Evolutionary conservation across 1,284 basidiomycete species (phyloP).

Genomic region (Leccinum variabile): DNA sequence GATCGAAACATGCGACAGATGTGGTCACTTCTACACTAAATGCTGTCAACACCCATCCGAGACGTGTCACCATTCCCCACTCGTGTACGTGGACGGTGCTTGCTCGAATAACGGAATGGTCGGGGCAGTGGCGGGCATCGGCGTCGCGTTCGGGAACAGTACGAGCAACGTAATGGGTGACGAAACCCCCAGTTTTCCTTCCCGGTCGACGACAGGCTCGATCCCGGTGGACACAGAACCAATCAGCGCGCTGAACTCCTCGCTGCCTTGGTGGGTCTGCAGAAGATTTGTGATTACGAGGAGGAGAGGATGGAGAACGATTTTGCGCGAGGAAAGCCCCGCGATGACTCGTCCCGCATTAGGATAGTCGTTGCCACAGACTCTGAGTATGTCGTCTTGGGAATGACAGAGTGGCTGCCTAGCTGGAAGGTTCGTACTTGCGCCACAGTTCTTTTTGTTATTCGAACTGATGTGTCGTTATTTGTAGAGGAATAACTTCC

Average conservation of each 20-base stretch:
- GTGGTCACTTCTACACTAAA: constrained; percentile 5
- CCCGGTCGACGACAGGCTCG: constrained; percentile 29
- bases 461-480: background rate
- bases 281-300: constrained; percentile 4
- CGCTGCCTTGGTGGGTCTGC: constrained; percentile 28
- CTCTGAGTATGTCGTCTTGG: background rate
- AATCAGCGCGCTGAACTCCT: constrained; percentile 40
- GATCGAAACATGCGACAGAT: constrained; percentile 8
- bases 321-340: too few relatives aligned
- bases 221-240: constrained; percentile 26
- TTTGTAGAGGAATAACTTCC: background rate
- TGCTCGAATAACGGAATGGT: constrained; percentile 8
- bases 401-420: background rate
- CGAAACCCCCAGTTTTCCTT: constrained; percentile 16
- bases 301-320: background rate
- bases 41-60: constrained; percentile 3
- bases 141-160: constrained; percentile 9
- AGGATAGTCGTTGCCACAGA: too few relatives aligned
- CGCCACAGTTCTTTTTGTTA: background rate
- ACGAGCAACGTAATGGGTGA: background rate
- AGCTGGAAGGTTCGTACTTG: background rate
- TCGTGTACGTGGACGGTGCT: constrained; percentile 19
- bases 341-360: too few relatives aligned
- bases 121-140: constrained; percentile 11
- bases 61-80: constrained; percentile 8